Base-by-base conservation (phyloP, 192 early-diverging fungal genomes). In the Backusella tarrabulga region DNA sequence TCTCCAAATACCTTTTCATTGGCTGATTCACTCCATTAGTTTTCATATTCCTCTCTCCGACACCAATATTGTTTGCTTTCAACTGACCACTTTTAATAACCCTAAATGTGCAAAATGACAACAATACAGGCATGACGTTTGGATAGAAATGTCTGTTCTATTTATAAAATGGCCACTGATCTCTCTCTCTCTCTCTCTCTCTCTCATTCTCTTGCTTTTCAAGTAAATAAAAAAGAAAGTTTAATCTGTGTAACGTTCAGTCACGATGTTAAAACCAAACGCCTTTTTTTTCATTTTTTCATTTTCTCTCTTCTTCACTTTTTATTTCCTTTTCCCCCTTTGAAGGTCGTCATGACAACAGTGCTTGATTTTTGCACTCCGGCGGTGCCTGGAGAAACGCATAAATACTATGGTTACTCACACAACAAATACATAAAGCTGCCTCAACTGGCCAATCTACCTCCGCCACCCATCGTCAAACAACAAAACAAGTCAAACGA, bases 321-420 rank as follows among this genome's bases (percentile, higher is more conserved):
- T 29, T 38, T 69, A 6, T n/a, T 69, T 4, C 19, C 41, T 21
- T 21, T 29, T 0, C 2, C 41, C n/a, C 35, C 26, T 17, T 72
- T 71, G 17, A 68, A 19, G 35, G 4, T 35, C 26, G 46, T 26
- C 21, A 72, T 72, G 71, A 41, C 71, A 34, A 41, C 71, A 72
- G 42, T 74, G 34, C 29, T 82, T 32, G 85, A 88, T 9, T 89
- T 87, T 76, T 86, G 90, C 34, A 80, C 84, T 56, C 89, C 90
- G 8, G 85, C 89, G 6, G 81, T 90, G 11, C 87, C 90, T 54
- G 88, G 88, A 8, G 85, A 88, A 74, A 84, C 83, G 3, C 90
- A 91, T 41, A 73, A 80, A 29, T 83, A 88, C 41, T 91, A 91
- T 76, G 90, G 90, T 29, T 78, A 83, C 69, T 74, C 80, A 29